Evolutionary conservation across 2,329 filamentous ascomycete genomes (phyloP), one percentile per base, ranked within the genome.

Genomic region (Botryotinia convoluta): DNA sequence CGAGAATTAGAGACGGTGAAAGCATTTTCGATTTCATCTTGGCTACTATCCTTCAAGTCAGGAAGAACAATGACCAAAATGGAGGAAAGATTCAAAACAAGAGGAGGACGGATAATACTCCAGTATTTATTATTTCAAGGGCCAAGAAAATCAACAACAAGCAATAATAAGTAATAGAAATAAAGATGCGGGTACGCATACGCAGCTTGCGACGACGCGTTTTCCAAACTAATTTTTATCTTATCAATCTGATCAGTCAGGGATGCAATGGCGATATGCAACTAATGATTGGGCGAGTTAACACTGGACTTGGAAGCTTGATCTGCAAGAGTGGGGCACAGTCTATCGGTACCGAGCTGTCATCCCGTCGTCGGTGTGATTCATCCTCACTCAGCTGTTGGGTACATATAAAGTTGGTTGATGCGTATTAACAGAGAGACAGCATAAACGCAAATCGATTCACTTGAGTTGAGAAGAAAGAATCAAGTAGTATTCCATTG

Each of bases 241-340:
- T 71, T 57, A 71, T 71, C 69, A 71, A 71, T 71, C 26, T 48
- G 60, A 64, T 64, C 54, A 51, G 57, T 37, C 51, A 62, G n/a
- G 59, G 48, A 54, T 68, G 12, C 16, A 57, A n/a, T n/a, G 22
- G 63, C 22, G 12, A 35, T 16, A 29, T 68, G 5, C 35, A 39
- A 26, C 64, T 45, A 68, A 63, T 71, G 42, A 48, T 20, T 62
- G 39, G 29, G 29, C 42, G 29, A 29, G 48, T 26, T n/a, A 9
- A 29, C 14, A 48, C 32, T 45, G 54, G 54, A 48, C 29, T 45
- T 60, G 18, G 3, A 45, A 57, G 32, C 39, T 35, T 29, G 37
- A 70, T 62, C 39, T 37, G 57, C 32, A 16, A 20, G 29, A 26
- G 51, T 61, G 37, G 39, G 39, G 29, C 54, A 70, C 16, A 44